Evolutionary conservation across 1,284 basidiomycete genomes (phyloP).

Genomic region (Boletellus deceptivus): DNA sequence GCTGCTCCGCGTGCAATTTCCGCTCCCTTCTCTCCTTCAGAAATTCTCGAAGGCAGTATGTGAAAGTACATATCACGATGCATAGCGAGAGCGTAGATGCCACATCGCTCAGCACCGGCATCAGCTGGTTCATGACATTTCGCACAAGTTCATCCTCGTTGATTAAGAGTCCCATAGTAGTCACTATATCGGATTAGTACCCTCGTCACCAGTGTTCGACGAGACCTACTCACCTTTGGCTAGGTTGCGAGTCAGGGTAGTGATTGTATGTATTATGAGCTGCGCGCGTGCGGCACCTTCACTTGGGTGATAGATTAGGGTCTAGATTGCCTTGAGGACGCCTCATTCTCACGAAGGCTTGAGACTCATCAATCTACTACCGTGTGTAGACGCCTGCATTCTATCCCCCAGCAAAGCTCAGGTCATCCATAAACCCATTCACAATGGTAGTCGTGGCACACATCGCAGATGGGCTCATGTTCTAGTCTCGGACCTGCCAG

Average conservation of each 20-base stretch:
- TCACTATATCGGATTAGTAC: not conserved
- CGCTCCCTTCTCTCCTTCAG: conserved; percentile 24
- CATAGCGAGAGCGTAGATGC: conserved; percentile 6
- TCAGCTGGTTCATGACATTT: conserved; percentile 10
- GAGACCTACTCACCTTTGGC: conserved; percentile 3
- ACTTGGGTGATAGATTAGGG: not conserved
- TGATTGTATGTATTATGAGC: not conserved
- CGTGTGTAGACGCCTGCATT: not conserved
- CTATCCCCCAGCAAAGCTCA: not conserved
- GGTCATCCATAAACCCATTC: not conserved
- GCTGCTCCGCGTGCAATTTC: conserved; percentile 18
- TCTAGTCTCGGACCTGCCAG: too few species aligned
- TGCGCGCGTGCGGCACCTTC: not conserved
- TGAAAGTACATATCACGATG: conserved; percentile 18
- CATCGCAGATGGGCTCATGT: too few species aligned
- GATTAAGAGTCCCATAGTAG: conserved; percentile 22
- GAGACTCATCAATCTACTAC: too few species aligned
- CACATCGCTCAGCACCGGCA: conserved; percentile 17
- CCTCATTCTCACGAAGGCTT: conserved; percentile 1
- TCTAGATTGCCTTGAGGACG: conserved; percentile 5
- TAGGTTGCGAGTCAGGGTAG: not conserved
- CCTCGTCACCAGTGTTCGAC: not conserved
- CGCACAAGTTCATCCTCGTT: conserved; percentile 21
- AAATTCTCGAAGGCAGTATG: conserved; percentile 15
- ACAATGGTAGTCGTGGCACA: too few species aligned